These are phyloP conservation scores for Vitis labrusca DNA, from an alignment of 164 flowering plant species.

Conservation along the genomic window DNA sequence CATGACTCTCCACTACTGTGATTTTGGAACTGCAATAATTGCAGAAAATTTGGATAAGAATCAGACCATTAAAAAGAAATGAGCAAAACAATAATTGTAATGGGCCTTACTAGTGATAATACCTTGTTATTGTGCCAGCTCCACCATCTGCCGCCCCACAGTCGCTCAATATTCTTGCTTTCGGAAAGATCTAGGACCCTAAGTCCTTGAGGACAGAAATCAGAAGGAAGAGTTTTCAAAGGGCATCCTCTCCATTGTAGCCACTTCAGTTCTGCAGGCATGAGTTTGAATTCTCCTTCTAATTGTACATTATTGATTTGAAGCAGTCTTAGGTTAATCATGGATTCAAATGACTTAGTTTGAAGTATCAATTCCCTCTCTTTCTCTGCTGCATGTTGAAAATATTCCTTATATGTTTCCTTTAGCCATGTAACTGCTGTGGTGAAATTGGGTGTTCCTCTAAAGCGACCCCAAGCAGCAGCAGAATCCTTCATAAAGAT, in stretches of 20 bases:
- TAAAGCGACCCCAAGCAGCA: constrained; percentile 5
- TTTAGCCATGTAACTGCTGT: constrained; percentile 17
- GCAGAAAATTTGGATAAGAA: neutral
- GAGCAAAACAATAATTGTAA: no score
- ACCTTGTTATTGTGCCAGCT: constrained; percentile 18
- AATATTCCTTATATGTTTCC: constrained; percentile 4
- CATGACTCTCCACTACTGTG: no score
- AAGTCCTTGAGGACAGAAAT: constrained; percentile 21
- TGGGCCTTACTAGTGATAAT: neutral
- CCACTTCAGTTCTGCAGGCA: constrained; percentile 42
- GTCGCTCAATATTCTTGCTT: constrained; percentile 23
- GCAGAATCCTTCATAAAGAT: neutral
- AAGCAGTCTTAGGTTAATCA: constrained; percentile 42
- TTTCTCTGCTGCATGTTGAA: constrained; percentile 5
- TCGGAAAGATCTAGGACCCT: constrained; percentile 49
- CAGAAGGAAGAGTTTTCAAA: constrained; percentile 29
- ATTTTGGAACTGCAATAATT: no score
- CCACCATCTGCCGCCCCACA: constrained; percentile 22
- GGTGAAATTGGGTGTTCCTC: constrained; percentile 1
- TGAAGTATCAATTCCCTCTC: constrained; percentile 11
- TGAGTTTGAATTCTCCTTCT: constrained; percentile 25
- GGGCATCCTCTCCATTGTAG: constrained; percentile 44
- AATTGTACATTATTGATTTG: constrained; percentile 29
- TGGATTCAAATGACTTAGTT: constrained; percentile 22
- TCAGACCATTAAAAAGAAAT: no score